Base-by-base conservation (phyloP, 108 stramenopile species). In the Nitzschia sp. region DNA sequence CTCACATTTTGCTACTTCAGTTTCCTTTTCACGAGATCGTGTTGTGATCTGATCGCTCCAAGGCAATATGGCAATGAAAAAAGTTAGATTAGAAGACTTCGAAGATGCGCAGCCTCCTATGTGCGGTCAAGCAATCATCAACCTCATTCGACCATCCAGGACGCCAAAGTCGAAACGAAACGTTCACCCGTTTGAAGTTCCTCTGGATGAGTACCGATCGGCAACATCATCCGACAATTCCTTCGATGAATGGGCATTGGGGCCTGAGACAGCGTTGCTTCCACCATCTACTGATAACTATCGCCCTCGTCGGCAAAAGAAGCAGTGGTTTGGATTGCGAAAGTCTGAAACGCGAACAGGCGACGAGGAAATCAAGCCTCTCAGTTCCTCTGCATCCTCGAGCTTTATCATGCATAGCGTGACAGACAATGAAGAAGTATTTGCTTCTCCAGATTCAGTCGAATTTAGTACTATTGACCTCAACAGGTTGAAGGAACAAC, bases 81-180 rank as follows among this genome's bases (percentile, higher is more conserved):
- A 22, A 25, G 61, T 43, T 8, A 62, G 40, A 11, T 40, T 25
- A 15, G 10, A 19, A 21, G 43, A 44, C 1, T 5, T 8, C 8
- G 61, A 62, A 46, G 43, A 62, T 46, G 21, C n/a, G 43, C 61
- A 62, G 61, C 61, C 61, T 22, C 61, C 61, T 1, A 62, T 62
- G 61, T 62, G 61, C 21, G 61, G 61, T 24, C 22, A 14, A 9
- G 24, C 19, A 19, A 6, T 62, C 8, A 24, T 62, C 1, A 62
- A 24, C 61, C 15, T 43, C 8, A 17, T 62, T 1, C 15, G 61
- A 10, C 61, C 61, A 48, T 17, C 29, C 1, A 34, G 5, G 29
- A 34, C 29, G 29, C 29, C 29, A 5, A 34, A 34, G 29, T 34
- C 29, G 29, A 17, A 15, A 48, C 46, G 46, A 48, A 17, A 48